These are phyloP conservation scores for Fusarium musae DNA, from an alignment of 2,329 filamentous ascomycete species.

Conservation along the genomic window DNA sequence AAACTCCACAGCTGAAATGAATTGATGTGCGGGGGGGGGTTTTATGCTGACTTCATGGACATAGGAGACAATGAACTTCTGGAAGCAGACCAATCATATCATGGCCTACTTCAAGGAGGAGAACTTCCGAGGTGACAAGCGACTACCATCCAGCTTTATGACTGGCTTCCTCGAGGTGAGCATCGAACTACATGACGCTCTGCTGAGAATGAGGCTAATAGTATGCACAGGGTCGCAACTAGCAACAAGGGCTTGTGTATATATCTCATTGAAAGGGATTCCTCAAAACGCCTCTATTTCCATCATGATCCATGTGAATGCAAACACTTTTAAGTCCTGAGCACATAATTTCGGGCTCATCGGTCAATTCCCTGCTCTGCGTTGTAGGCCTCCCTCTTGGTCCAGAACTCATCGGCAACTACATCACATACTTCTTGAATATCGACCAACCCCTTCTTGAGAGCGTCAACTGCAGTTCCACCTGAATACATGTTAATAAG, in stretches of 20 bases:
- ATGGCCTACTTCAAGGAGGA: constrained; percentile 97
- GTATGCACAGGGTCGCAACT: constrained; percentile 65
- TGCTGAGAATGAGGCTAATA: constrained; percentile 29
- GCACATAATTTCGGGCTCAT: constrained; percentile 32
- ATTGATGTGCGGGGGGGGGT: background rate
- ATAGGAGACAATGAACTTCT: constrained; percentile 98
- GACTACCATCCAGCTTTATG: constrained; percentile 90
- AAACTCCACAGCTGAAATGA: constrained; percentile 66
- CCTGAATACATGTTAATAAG: constrained; percentile 61
- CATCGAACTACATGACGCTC: constrained; percentile 10
- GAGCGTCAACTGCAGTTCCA: constrained; percentile 81
- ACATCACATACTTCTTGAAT: constrained; percentile 93
- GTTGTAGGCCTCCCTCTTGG: constrained; percentile 58
- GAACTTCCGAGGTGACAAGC: constrained; percentile 77
- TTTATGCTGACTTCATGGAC: constrained; percentile 24
- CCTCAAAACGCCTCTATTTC: constrained; percentile 48
- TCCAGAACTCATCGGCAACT: constrained; percentile 88
- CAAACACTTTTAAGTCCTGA: constrained; percentile 18
- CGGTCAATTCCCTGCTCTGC: constrained; percentile 48
- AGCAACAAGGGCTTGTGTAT: constrained; percentile 50
- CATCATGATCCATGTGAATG: constrained; percentile 43
- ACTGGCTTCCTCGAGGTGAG: constrained; percentile 92
- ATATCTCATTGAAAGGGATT: constrained; percentile 50
- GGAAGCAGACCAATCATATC: constrained; percentile 95
- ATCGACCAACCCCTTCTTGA: constrained; percentile 90